Conservation (phyloP, 2,329 filamentous ascomycete species). For the Alternaria infectoria region DNA sequence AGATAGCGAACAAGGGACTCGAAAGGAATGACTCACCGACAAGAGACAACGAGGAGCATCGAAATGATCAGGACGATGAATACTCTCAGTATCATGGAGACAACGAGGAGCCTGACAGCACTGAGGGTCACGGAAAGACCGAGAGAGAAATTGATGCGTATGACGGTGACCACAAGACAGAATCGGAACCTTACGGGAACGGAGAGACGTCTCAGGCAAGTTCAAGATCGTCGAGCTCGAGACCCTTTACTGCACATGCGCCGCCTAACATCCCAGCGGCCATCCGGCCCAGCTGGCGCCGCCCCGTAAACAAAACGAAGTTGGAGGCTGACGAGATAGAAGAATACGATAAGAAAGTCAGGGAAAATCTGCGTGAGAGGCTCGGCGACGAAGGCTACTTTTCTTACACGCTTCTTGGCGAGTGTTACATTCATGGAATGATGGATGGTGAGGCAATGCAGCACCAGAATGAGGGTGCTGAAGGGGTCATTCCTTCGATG, state of each 20-base stretch:
- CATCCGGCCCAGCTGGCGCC: neutral
- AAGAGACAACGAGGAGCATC: neutral
- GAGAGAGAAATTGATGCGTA: neutral
- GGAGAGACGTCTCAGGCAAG: neutral
- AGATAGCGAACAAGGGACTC: neutral
- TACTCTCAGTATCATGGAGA: neutral
- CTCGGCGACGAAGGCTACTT: neutral
- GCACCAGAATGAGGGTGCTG: neutral
- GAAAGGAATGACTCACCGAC: neutral
- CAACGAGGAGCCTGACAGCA: neutral
- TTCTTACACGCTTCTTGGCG: neutral
- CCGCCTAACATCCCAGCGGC: neutral
- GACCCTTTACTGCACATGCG: neutral
- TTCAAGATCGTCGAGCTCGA: rapidly evolving
- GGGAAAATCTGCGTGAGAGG: neutral
- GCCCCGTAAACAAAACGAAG: neutral
- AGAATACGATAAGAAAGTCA: neutral
- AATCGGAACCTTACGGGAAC: neutral
- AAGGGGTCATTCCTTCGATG: neutral
- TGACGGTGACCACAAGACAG: neutral
- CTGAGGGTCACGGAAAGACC: neutral
- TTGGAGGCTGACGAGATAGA: no score
- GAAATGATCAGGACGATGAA: neutral
- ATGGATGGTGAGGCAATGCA: neutral
- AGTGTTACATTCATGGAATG: neutral